phyloP scores from a whole-genome alignment of 2,329 filamentous ascomycete genomes.

The Diplodia scrobiculata region DNA sequence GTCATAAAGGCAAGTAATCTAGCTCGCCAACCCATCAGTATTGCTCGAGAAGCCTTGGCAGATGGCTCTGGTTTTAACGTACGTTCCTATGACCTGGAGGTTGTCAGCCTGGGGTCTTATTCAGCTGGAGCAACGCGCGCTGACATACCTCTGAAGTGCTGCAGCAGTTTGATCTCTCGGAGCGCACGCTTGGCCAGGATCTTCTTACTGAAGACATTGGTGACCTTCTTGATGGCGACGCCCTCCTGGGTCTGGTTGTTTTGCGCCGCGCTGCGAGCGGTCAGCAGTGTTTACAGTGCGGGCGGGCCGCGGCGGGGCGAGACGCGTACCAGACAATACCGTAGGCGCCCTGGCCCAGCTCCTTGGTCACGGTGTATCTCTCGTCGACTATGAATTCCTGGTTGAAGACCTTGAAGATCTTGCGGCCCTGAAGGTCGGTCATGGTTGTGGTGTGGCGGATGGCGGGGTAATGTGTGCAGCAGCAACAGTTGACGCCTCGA shows the following conservation, averaged over 20 bases:
- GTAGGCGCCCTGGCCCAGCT: slow-evolving; percentile 96
- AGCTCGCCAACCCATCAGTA: slow-evolving; percentile 28
- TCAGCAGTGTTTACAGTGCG: slow-evolving; percentile 33
- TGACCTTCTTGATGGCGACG: slow-evolving; percentile 99
- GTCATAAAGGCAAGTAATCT: slow-evolving; percentile 99
- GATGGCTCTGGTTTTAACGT: slow-evolving; percentile 33
- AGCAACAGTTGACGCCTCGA: not conserved
- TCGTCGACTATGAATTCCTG: slow-evolving; percentile 99
- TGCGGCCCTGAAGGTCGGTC: slow-evolving; percentile 69
- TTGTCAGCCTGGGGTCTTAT: slow-evolving; percentile 34
- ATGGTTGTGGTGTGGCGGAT: slow-evolving; percentile 45
- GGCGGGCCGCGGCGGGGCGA: slow-evolving; percentile 31
- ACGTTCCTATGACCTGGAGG: slow-evolving; percentile 52
- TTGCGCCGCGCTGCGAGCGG: slow-evolving; percentile 72
- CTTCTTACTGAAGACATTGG: slow-evolving; percentile 99
- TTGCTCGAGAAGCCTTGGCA: slow-evolving; percentile 61
- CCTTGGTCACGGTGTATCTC: slow-evolving; percentile 97
- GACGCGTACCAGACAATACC: slow-evolving; percentile 88
- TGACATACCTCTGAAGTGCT: slow-evolving; percentile 75
- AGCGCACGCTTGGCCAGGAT: slow-evolving; percentile 96
- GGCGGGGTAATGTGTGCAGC: slow-evolving; percentile 11
- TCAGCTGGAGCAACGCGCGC: slow-evolving; percentile 28
- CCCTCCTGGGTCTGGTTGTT: slow-evolving; percentile 90
- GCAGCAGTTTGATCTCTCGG: slow-evolving; percentile 96
- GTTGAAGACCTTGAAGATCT: slow-evolving; percentile 99